Percentiles rank a stretch among this genome's conserved stretches.
Evolutionary conservation across 2,329 filamentous ascomycete species (phyloP).

Genomic region (Dothistroma septosporum): DNA sequence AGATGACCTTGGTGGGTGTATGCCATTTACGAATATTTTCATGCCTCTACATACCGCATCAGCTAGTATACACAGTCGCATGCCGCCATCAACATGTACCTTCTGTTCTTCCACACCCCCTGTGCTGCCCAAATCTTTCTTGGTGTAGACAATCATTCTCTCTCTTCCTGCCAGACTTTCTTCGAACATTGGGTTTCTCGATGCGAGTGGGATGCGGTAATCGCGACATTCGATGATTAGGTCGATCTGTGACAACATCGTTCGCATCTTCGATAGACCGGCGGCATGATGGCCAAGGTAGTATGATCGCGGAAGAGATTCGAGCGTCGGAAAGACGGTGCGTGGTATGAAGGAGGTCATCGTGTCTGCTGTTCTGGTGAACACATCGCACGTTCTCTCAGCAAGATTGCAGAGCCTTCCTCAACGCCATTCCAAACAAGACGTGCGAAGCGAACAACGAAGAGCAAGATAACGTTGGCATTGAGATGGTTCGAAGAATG

Average conservation of each 20-base stretch:
- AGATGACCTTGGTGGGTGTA: conserved; percentile 49
- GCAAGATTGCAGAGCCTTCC: too few relatives aligned
- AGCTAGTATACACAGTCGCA: conserved; percentile 7
- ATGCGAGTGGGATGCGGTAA: conserved; percentile 82
- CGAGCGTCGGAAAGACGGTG: conserved; percentile 64
- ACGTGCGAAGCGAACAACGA: too few relatives aligned
- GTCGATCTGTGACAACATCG: conserved; percentile 72
- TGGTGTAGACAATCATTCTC: conserved; percentile 85
- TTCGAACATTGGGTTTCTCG: conserved; percentile 86
- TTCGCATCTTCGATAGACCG: conserved; percentile 77
- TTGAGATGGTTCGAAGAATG: too few relatives aligned
- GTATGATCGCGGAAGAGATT: conserved; percentile 79
- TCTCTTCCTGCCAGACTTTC: conserved; percentile 66
- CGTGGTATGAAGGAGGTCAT: conserved; percentile 66
- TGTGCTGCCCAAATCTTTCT: conserved; percentile 66
- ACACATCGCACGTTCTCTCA: conserved; percentile 10
- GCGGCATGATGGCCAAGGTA: conserved; percentile 89
- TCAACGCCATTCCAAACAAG: too few relatives aligned
- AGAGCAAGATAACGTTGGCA: too few relatives aligned
- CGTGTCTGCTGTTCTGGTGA: conserved; percentile 21
- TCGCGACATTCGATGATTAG: conserved; percentile 94
- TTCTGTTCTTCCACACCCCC: conserved; percentile 31
- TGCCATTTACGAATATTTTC: conserved; percentile 54
- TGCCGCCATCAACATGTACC: conserved; percentile 21
- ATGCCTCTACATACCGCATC: conserved; percentile 37